Evolutionary conservation across 2,329 filamentous ascomycete genomes (phyloP).

Genomic region (Nemania sp.): DNA sequence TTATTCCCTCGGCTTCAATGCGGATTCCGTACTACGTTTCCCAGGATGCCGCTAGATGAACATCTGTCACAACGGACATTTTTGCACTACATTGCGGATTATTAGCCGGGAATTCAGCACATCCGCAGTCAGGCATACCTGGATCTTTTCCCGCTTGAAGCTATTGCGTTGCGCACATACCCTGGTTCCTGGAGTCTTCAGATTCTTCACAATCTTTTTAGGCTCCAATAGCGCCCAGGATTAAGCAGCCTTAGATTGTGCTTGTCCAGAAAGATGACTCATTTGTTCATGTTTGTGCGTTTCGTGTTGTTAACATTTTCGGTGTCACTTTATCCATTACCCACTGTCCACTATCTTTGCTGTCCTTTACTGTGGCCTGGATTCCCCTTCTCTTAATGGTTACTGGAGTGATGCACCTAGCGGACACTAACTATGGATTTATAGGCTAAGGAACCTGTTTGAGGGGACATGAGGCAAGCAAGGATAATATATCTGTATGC

Average conservation of each 20-base stretch:
- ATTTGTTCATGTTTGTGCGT: slow-evolving; percentile 32
- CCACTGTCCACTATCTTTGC: background rate
- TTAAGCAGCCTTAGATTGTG: slow-evolving; percentile 7
- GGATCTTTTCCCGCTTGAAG: background rate
- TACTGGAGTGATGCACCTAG: slow-evolving; percentile 8
- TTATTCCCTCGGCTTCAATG: background rate
- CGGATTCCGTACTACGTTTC: background rate
- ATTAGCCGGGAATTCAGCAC: background rate
- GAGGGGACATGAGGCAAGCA: background rate
- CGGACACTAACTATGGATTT: slow-evolving; percentile 25
- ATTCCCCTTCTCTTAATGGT: slow-evolving; percentile 13
- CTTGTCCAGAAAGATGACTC: background rate
- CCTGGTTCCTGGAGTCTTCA: background rate
- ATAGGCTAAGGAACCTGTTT: slow-evolving; percentile 12
- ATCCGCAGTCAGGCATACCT: background rate
- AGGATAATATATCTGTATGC: background rate
- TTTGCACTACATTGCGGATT: slow-evolving; percentile 1
- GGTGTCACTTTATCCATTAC: background rate
- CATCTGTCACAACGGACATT: background rate
- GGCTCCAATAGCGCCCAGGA: slow-evolving; percentile 8
- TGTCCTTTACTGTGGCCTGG: slow-evolving; percentile 8
- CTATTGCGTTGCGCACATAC: slow-evolving; percentile 6
- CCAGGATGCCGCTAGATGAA: slow-evolving; percentile 19
- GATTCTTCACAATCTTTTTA: slow-evolving; percentile 2
- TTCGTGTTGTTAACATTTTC: slow-evolving; percentile 16